Evolutionary conservation across 1,284 basidiomycete genomes (phyloP), one percentile per base, ranked within the genome.

Genomic region (Ustilago hordei): DNA sequence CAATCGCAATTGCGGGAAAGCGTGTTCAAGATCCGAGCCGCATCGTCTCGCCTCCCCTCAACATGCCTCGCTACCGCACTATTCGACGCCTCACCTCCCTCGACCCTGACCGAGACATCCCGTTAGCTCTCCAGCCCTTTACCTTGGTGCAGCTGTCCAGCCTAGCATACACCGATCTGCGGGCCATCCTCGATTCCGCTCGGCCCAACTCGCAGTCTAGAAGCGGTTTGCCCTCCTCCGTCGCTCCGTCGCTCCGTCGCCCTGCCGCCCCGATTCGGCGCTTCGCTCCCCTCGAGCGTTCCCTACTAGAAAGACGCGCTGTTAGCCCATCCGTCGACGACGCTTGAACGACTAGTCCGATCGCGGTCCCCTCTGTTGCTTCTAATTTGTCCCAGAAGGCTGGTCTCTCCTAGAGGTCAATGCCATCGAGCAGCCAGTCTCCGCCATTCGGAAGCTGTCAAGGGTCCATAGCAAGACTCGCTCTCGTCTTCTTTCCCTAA

Each of bases 31-130:
- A 4, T 8, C 48, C 28, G 28, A 50, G 28, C 15, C 48, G 48
- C 23, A 12, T 32, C 23, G 48, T 17, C 31, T 50, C 48, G 48
- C 6, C 17, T 45, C 43, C 5, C 17, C 28, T 12, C 28, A 12
- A 12, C 48, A 52, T 11, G 23, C 4, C 32, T 35, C 31, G 31
- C 32, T 54, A 36, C 52, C 13, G 34, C 35, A 54, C 28, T 34
- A 31, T 36, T 54, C 52, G 31, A 54, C 52, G 52, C 32, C 52
- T 54, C 52, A 12, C 52, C 31, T 36, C 32, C 52, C 31, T 36
- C 31, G n/a, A 9, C 52, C 11, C 34, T 35, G 17, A 4, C 52
- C 52, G 52, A 54, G 34, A 54, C 35, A 54, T 17, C 52, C 23
- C 23, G 23, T 54, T 17, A 11, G 23, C 19, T 34, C 28, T 50